phyloP scores from a whole-genome alignment of 2,329 filamentous ascomycete species.

The Karstenula rhodostoma region DNA sequence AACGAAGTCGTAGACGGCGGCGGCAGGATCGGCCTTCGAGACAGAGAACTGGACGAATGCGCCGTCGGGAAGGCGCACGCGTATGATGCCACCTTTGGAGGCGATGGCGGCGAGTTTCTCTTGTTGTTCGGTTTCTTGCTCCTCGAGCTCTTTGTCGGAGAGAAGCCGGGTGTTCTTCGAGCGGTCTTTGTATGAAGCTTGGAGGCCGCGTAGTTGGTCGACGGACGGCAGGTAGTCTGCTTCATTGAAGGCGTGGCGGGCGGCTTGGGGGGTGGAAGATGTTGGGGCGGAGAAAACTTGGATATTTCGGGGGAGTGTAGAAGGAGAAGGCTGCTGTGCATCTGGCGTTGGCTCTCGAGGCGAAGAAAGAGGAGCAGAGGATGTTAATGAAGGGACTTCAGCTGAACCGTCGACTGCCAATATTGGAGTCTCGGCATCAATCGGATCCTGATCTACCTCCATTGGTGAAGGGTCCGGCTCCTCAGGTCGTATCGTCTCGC shows the following conservation, averaged over 20 bases:
- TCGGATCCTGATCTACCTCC: constrained; percentile 38
- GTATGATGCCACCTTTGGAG: constrained; percentile 70
- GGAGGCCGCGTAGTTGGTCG: constrained; percentile 77
- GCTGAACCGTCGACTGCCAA: constrained; percentile 26
- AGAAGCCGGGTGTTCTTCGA: constrained; percentile 78
- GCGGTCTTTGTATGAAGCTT: constrained; percentile 68
- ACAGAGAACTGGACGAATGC: constrained; percentile 78
- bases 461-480: constrained; percentile 40
- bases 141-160: constrained; percentile 82
- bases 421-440: constrained; percentile 22
- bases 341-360: constrained; percentile 22
- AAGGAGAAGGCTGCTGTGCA: constrained; percentile 23
- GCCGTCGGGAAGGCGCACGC: constrained; percentile 88
- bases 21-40: constrained; percentile 71
- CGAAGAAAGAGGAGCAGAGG: constrained; percentile 27
- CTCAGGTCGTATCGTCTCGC: constrained; percentile 31
- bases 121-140: constrained; percentile 70
- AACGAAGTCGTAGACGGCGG: constrained; percentile 77
- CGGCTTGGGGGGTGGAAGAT: constrained; percentile 77
- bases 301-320: constrained; percentile 57
- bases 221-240: constrained; percentile 79
- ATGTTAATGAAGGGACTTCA: constrained; percentile 27
- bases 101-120: constrained; percentile 72
- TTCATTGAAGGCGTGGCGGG: constrained; percentile 71
- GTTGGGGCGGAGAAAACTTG: constrained; percentile 81